Base-by-base conservation (phyloP, 208 protist species). In the Wallacemonas sp. region DNA sequence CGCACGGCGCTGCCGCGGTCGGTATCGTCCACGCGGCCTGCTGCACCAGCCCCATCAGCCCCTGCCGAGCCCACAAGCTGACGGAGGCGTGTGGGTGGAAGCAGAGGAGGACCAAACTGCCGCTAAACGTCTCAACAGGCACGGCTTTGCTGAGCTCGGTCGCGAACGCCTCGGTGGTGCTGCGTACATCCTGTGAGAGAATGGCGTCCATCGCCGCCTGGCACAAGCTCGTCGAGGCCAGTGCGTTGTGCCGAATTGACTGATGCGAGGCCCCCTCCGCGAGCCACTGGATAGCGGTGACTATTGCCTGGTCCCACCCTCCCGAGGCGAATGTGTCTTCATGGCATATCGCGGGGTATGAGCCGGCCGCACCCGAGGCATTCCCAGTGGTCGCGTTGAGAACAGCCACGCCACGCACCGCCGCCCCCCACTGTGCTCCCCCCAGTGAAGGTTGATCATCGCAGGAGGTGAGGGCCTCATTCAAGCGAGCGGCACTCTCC, bases 41-140 rank as follows among this genome's bases (percentile, higher is more conserved):
- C 28, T 59, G 24, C 19, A 74, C 31, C 15, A 55, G 28, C 5
- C n/a, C 14, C 26, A 60, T 47, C 39, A 75, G 41, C 44, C 14
- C 1, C 64, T 69, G 22, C 1, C 60, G 61, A 15, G 70, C 62
- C 82, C 75, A 85, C 31, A 79, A 30, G 6, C 79, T 67, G 5
- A 89, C 45, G 6, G 41, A 49, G 14, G 60, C 68, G 56, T 72
- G 44, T 15, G 63, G 64, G 56, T 89, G 82, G 38, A 89, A 81
- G 15, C 82, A 34, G 15, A 89, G 54, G 12, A 89, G 27, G 6
- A 79, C 68, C 15, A 84, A 65, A 12, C 67, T 55, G 22, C 72
- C 72, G 44, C 54, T 56, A 42, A 66, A 78, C 15, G 39, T 26
- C 17, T 65, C 19, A 42, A 68, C 4, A 54, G 60, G 36, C 54